Percentiles rank a stretch among this genome's conserved stretches.
Conservation (phyloP, 2,329 filamentous ascomycete species). For the Colletotrichum tamarilloi region DNA sequence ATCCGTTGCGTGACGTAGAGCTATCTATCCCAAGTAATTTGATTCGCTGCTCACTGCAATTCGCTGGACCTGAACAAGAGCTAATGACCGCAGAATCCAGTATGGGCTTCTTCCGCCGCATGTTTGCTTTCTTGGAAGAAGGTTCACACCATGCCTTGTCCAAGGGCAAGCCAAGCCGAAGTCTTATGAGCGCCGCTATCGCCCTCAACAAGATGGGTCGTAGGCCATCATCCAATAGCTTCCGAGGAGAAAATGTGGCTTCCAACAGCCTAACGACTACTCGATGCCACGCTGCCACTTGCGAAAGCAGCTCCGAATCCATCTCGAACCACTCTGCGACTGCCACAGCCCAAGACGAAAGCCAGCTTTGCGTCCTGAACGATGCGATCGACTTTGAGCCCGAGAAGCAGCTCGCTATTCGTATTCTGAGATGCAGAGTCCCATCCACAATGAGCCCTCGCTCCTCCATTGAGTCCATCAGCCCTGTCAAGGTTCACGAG, state of each 20-base stretch:
- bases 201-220: not conserved
- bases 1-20: not conserved
- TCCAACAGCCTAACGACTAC: not conserved
- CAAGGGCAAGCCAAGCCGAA: not conserved
- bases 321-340: not conserved
- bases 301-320: not conserved
- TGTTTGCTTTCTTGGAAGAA: not conserved
- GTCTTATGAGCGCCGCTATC: not conserved
- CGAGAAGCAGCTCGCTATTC: not conserved
- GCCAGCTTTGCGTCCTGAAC: not conserved
- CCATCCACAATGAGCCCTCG: not conserved
- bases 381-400: not conserved
- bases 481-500: not conserved
- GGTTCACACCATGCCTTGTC: not conserved
- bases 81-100: not conserved
- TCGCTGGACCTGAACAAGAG: too few relatives aligned
- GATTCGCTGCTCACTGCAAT: not conserved
- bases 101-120: not conserved
- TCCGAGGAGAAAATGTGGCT: not conserved
- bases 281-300: not conserved
- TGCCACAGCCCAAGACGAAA: not conserved
- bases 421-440: not conserved
- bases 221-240: not conserved
- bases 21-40: not conserved
- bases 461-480: not conserved